Evolutionary conservation across 192 early-diverging fungal species (phyloP), one percentile per base, ranked within the genome.

Genomic region (Linnemannia exigua): DNA sequence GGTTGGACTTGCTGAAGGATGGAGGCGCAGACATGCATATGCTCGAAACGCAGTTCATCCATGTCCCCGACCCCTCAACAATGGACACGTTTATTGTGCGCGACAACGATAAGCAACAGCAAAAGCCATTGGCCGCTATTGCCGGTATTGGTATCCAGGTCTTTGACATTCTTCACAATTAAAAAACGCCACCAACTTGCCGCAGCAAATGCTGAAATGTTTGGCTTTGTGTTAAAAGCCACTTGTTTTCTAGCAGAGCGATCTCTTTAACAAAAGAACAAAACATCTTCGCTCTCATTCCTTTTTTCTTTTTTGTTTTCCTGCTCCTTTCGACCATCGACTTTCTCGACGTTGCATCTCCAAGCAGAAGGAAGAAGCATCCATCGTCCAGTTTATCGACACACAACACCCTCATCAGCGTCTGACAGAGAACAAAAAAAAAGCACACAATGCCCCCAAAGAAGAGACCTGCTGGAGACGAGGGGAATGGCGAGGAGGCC

Each of bases 11-110:
- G 31, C 51, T 70, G 28, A 41, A 70, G 5, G n/a, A 70, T 38
- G 52, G 69, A 33, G 11, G 36, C 47, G 44, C 76, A 3, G 63
- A 25, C 16, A 12, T 36, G 16, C 70, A 66, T n/a, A 78, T 86
- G 17, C 69, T 79, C 12, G 81, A 89, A 22, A 87, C 91, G 15
- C 75, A 88, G 16, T 94, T 89, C 79, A 84, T 92, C 12, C 90
- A 95, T 74, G 91, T 95, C 12, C 91, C 93, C 31, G 94, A 95
- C 81, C 91, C 93, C 1, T 93, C 91, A 1, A 90, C 92, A 11
- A 91, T 95, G 89, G 87, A 88, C 75, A 66, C 87, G 28, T 52
- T 88, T 9, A 16, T 67, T 22, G 63, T 67, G 20, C 70, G 69
- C 48, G 83, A 82, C 70, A 71, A 33, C 33, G 11, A 36, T 1